These are phyloP conservation scores for Nakazawaea ambrosiae DNA, from an alignment of 805 yeast species.

Conservation along the genomic window DNA sequence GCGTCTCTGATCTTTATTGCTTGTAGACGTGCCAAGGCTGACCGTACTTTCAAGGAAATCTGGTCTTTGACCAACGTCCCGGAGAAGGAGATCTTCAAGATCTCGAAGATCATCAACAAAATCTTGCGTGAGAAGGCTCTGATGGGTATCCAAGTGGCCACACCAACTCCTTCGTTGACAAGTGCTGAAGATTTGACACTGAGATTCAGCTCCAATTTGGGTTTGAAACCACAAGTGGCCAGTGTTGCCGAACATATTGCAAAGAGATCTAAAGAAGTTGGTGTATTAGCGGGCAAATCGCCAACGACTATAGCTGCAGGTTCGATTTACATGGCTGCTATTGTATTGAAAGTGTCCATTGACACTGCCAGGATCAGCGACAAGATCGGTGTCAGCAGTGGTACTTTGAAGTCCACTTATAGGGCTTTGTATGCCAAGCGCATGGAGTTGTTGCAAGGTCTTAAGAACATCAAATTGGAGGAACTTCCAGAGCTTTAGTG, in stretches of 20 bases:
- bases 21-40: slow-evolving; percentile 88
- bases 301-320: slow-evolving; percentile 98
- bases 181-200: slow-evolving; percentile 92
- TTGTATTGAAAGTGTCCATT: slow-evolving; percentile 75
- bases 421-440: slow-evolving; percentile 70
- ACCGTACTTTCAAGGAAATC: slow-evolving; percentile 92
- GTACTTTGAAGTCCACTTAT: slow-evolving; percentile 91
- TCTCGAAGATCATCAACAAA: slow-evolving; percentile 71
- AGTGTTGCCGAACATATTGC: slow-evolving; percentile 93
- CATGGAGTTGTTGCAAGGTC: slow-evolving; percentile 6
- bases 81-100: slow-evolving; percentile 88
- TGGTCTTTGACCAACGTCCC: slow-evolving; percentile 94
- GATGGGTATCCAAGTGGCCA: slow-evolving; percentile 35
- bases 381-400: slow-evolving; percentile 93
- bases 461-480: slow-evolving; percentile 8
- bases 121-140: slow-evolving; percentile 50
- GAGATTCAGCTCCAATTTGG: slow-evolving; percentile 93
- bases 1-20: slow-evolving; percentile 95
- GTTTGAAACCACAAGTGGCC: slow-evolving; percentile 75
- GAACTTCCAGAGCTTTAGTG: slow-evolving; percentile 8
- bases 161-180: slow-evolving; percentile 70
- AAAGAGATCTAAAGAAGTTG: slow-evolving; percentile 79
- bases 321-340: slow-evolving; percentile 87
- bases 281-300: slow-evolving; percentile 92
- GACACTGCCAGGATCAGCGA: slow-evolving; percentile 81